Evolutionary conservation across 176 grass and related monocot species (phyloP).

Genomic region (Typha latifolia): DNA sequence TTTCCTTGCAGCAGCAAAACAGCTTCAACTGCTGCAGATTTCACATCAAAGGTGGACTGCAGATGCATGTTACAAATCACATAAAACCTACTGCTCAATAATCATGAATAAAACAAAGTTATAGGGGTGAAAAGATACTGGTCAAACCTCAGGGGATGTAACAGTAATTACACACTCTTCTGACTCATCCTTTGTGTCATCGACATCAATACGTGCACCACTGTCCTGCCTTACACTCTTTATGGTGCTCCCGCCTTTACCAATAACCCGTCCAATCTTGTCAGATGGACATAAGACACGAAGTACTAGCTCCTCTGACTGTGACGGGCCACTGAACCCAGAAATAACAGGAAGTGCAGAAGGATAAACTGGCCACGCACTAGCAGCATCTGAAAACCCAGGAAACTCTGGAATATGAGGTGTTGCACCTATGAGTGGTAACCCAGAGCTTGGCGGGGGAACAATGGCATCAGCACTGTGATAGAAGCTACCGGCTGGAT

Average conservation of each 20-base stretch:
- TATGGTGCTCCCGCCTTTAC: conserved; percentile 80
- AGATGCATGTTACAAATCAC: conserved; percentile 16
- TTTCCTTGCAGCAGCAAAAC: conserved; percentile 86
- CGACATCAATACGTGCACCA: conserved; percentile 75
- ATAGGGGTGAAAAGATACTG: background rate
- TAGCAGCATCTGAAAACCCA: conserved; percentile 40
- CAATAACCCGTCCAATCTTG: conserved; percentile 92
- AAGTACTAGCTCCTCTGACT: conserved; percentile 62
- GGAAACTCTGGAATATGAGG: conserved; percentile 44
- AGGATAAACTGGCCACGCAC: conserved; percentile 51
- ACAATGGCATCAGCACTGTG: conserved; percentile 37
- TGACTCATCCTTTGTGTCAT: conserved; percentile 70
- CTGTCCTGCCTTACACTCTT: conserved; percentile 80
- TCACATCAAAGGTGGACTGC: conserved; percentile 79
- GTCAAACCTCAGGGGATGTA: conserved; percentile 65
- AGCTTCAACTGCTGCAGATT: conserved; percentile 92
- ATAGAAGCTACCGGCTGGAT: conserved; percentile 56
- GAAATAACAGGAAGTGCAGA: conserved; percentile 65
- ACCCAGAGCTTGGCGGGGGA: conserved; percentile 35
- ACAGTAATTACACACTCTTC: conserved; percentile 83
- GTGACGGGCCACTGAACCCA: conserved; percentile 40
- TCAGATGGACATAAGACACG: conserved; percentile 77
- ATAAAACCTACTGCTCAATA: conserved; percentile 12
- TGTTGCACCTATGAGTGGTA: conserved; percentile 42
- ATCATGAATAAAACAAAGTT: conserved; percentile 4